A percentile compares a stretch with the other conserved stretches of the same genome.
These are phyloP conservation scores for Pyrenula aspistea DNA, from an alignment of 495 filamentous ascomycete species.

Conservation along the genomic window DNA sequence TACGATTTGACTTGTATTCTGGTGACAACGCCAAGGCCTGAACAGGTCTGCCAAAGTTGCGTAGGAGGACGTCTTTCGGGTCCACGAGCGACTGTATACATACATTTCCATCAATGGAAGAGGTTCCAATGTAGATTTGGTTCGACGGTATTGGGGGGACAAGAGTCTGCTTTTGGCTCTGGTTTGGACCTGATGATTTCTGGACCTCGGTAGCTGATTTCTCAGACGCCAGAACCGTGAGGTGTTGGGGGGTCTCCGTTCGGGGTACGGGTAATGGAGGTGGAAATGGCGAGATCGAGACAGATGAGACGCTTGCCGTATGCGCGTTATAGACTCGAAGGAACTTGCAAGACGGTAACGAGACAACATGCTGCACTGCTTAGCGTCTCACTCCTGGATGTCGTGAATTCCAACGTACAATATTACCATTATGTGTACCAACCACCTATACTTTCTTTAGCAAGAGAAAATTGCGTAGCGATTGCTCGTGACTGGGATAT, in stretches of 20 bases:
- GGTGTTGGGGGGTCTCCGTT: slow-evolving; percentile 33
- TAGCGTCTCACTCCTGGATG: slow-evolving; percentile 8
- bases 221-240: slow-evolving; percentile 33
- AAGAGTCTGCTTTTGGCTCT: slow-evolving; percentile 29
- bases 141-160: slow-evolving; percentile 67
- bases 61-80: slow-evolving; percentile 67
- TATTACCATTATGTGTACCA: slow-evolving; percentile 94
- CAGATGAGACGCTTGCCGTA: slow-evolving; percentile 73
- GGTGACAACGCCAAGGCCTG: slow-evolving; percentile 84
- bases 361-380: slow-evolving; percentile 60
- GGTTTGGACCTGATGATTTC: slow-evolving; percentile 32
- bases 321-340: slow-evolving; percentile 84
- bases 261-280: slow-evolving; percentile 54
- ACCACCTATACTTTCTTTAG: slow-evolving; percentile 59
- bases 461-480: too few species aligned
- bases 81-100: slow-evolving; percentile 76
- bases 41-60: slow-evolving; percentile 88
- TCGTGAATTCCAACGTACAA: slow-evolving; percentile 47
- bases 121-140: slow-evolving; percentile 80
- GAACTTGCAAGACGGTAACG: slow-evolving; percentile 64
- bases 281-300: slow-evolving; percentile 86
- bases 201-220: slow-evolving; percentile 30
- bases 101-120: slow-evolving; percentile 91
- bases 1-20: slow-evolving; percentile 77
- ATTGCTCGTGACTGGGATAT: slow-evolving; percentile 16